Percentiles rank a stretch among this genome's conserved stretches.
Conservation (phyloP, 805 yeast species). For the Clavispora vitiphila region DNA sequence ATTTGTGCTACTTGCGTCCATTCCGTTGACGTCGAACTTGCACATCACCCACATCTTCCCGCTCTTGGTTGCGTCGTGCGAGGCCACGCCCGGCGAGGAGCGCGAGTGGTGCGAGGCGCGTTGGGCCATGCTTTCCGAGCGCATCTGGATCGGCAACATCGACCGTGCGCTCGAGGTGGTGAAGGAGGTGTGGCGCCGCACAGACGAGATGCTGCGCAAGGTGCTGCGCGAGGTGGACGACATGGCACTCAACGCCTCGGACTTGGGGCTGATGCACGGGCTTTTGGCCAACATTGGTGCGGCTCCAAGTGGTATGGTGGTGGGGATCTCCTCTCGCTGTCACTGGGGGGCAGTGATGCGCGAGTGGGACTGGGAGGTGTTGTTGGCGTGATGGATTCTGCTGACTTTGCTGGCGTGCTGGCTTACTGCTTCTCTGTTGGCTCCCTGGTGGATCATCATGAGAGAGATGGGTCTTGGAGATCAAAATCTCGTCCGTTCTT, state of each 20-base stretch:
- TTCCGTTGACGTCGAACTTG: constrained; percentile 55
- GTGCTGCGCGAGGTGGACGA: constrained; percentile 17
- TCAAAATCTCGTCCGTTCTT: no score
- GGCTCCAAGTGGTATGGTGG: background rate
- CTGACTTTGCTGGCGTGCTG: no score
- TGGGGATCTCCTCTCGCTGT: constrained; percentile 43
- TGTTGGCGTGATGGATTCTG: constrained; percentile 33
- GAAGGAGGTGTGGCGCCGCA: constrained; percentile 66
- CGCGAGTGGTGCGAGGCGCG: constrained; percentile 56
- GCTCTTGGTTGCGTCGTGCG: constrained; percentile 60
- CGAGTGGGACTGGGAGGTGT: constrained; percentile 74
- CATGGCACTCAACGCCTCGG: constrained; percentile 1
- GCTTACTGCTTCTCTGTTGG: no score
- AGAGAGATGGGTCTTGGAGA: no score
- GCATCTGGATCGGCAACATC: constrained; percentile 62
- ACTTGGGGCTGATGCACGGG: background rate
- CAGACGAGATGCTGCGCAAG: constrained; percentile 37
- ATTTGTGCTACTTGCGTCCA: constrained; percentile 54
- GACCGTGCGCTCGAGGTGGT: constrained; percentile 65
- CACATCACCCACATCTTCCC: constrained; percentile 63
- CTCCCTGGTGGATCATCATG: no score
- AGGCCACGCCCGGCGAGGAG: constrained; percentile 53
- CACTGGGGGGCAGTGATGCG: constrained; percentile 71
- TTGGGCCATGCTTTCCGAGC: constrained; percentile 50
- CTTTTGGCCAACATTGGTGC: background rate